phyloP scores from a whole-genome alignment of 2,329 filamentous ascomycete species.

The Monosporascus sp. region DNA sequence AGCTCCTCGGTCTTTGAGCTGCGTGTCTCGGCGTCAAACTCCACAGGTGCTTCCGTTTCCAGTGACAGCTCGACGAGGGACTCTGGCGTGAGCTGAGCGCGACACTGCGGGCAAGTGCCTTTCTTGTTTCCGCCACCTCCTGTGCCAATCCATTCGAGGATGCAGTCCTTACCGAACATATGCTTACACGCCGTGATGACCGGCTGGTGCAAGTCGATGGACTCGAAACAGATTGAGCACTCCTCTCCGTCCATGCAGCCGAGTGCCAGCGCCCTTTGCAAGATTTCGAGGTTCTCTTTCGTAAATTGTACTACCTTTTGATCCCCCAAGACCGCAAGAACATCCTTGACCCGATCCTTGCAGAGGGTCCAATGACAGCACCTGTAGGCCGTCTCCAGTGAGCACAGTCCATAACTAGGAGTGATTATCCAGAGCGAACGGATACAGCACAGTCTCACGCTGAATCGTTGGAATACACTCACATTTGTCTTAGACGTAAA shows the following conservation, averaged over 20 bases:
- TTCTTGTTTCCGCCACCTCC: conserved; percentile 47
- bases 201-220: conserved; percentile 53
- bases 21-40: conserved; percentile 58
- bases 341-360: conserved; percentile 66
- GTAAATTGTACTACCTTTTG: conserved; percentile 66
- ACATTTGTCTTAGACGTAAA: conserved; percentile 74
- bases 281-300: conserved; percentile 63
- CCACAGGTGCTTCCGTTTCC: conserved; percentile 38
- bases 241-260: conserved; percentile 77
- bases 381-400: conserved; percentile 20
- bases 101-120: conserved; percentile 80
- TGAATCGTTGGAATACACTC: conserved; percentile 24
- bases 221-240: conserved; percentile 76
- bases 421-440: conserved; percentile 10
- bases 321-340: conserved; percentile 64
- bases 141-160: conserved; percentile 60
- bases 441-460: conserved; percentile 16
- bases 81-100: conserved; percentile 58
- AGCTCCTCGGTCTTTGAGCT: conserved; percentile 82
- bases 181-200: conserved; percentile 86
- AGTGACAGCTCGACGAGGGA: conserved; percentile 62
- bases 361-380: conserved; percentile 89
- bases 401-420: not conserved
- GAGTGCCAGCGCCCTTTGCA: conserved; percentile 72
- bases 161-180: conserved; percentile 70